phyloP scores from a whole-genome alignment of 139 green algal genomes.

The Astrephomene gubernaculifera region DNA sequence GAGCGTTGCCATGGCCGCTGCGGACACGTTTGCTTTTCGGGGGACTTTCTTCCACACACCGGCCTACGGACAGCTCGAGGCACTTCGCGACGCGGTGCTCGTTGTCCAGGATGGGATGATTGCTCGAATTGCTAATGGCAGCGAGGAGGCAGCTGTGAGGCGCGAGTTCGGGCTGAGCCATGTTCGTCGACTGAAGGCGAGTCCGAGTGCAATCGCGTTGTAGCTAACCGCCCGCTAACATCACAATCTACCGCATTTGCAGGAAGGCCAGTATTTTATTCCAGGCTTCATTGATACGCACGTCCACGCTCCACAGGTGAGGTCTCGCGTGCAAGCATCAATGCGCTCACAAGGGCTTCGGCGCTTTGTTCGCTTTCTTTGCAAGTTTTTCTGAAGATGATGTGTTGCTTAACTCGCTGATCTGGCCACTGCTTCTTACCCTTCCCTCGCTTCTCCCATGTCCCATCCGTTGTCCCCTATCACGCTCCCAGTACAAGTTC shows the following conservation, averaged over 20 bases:
- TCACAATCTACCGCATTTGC: not conserved
- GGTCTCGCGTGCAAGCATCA: too few relatives aligned
- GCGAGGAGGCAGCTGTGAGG: constrained; percentile 31
- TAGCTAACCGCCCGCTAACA: not conserved
- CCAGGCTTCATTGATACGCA: constrained; percentile 65
- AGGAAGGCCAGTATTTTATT: constrained; percentile 61
- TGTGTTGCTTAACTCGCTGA: not conserved
- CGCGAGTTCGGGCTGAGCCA: constrained; percentile 18
- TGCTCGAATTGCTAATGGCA: constrained; percentile 9
- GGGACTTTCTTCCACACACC: constrained; percentile 59
- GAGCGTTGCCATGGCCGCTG: constrained; percentile 8
- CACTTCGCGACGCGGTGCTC: constrained; percentile 47
- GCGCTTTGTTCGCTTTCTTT: not conserved
- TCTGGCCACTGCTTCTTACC: not conserved
- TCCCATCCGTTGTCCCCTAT: not conserved
- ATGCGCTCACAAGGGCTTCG: too few relatives aligned
- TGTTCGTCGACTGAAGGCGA: constrained; percentile 29
- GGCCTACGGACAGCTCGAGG: constrained; percentile 51
- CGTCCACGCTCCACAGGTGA: constrained; percentile 61
- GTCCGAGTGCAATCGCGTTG: not conserved
- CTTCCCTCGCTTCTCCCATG: not conserved
- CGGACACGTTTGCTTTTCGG: constrained; percentile 39
- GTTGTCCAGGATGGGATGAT: constrained; percentile 55
- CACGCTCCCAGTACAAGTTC: constrained; percentile 50
- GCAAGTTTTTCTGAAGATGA: not conserved